Base-by-base conservation (phyloP, 257 asterid species). In the Avicennia marina region DNA sequence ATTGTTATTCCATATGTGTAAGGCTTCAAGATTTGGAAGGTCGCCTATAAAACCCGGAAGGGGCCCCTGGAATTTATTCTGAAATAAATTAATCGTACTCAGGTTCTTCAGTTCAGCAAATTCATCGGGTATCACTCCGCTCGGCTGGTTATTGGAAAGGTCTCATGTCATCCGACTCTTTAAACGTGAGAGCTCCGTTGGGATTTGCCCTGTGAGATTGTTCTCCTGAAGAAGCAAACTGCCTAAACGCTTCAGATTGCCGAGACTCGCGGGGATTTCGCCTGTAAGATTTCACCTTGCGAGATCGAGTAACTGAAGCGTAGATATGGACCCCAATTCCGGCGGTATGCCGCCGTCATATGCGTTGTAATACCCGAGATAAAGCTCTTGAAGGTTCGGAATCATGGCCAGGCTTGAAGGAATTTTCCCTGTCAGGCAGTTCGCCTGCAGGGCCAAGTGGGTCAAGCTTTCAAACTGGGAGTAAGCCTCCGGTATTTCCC, bases 341-440 rank as follows among this genome's bases (percentile, higher is more conserved):
- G 82, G 73, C 40, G 99, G 99, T 9, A 93, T 82, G 0, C 94
- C 99, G 19, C 97, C 99, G 25, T 64, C 66, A 45, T 86, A 93
- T 6, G 17, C 19, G 69, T 86, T 93, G 51, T 0, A 80, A 47
- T 89, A 93, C 7, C 99, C 99, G 2, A 93, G 68, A 16, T 31
- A 75, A 1, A 93, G 84, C 40, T 77, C 66, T 26, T 69, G 78
- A 2, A 93, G 83, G 33, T 72, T 81, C 45, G 72, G 80, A 19
- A 93, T 77, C 66, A 26, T 45, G 4, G 90, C 77, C 71, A 93
- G 72, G 45, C 89, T 67, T 33, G 87, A 64, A 11, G 97, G 99
- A 16, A 89, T 78, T 33, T 11, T 74, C 2, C 99, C 99, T 2
- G 72, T 72, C 60, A 93, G 80, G 15, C 65, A 67, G 42, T 93